Percentiles rank a stretch among this genome's conserved stretches.
Conservation (phyloP, 108 stramenopile species). For the Fragilaria radians region DNA sequence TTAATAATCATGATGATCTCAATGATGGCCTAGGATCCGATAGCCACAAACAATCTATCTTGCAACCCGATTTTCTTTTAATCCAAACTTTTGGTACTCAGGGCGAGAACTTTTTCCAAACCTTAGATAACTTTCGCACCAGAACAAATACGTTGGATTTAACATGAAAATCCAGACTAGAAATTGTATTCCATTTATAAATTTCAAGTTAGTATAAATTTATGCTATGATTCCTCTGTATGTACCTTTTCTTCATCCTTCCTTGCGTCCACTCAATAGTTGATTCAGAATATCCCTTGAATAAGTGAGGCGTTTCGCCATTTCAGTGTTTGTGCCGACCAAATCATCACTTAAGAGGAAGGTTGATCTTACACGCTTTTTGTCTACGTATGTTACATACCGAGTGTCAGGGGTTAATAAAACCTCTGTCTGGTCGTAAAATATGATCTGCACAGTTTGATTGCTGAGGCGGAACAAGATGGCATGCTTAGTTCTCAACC, state of each 20-base stretch:
- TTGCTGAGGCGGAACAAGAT: constrained; percentile 95
- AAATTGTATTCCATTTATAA: too few species aligned
- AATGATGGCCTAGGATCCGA: too few species aligned
- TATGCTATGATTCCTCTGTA: too few species aligned
- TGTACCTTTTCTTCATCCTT: constrained; percentile 16
- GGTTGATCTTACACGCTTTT: constrained; percentile 60
- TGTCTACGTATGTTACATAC: constrained; percentile 85
- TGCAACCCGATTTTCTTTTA: too few species aligned
- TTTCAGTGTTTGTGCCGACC: constrained; percentile 59
- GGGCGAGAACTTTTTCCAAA: too few species aligned
- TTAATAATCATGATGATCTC: too few species aligned
- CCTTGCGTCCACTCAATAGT: constrained; percentile 52
- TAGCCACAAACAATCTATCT: too few species aligned
- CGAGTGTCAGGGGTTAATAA: constrained; percentile 82
- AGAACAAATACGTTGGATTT: too few species aligned
- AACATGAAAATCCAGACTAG: too few species aligned
- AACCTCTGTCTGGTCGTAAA: constrained; percentile 92
- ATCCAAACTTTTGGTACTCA: too few species aligned
- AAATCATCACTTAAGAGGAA: constrained; percentile 64
- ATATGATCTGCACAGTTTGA: constrained; percentile 93
- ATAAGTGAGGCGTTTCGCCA: constrained; percentile 87
- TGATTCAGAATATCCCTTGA: constrained; percentile 89
- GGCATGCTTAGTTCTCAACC: constrained; percentile 96
- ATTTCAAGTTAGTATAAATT: too few species aligned
- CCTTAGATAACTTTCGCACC: too few species aligned